Conservation (phyloP, 495 filamentous ascomycete genomes). For the Xylaria nigripes region DNA sequence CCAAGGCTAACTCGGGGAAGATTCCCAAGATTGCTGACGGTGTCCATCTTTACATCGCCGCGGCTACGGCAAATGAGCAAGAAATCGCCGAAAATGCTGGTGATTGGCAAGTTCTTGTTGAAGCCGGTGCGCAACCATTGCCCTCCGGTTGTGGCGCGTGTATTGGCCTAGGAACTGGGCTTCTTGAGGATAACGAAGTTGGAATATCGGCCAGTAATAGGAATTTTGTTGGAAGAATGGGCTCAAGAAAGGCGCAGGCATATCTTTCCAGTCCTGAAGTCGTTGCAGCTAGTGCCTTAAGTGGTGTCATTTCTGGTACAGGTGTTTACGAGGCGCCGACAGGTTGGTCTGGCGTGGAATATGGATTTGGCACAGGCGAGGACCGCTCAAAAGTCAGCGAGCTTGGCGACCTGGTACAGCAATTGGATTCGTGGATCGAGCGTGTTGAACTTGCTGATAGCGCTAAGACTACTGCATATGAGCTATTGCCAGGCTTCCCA, state of each 20-base stretch:
- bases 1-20: constrained; percentile 44
- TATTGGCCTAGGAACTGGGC: constrained; percentile 79
- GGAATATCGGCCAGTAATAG: constrained; percentile 79
- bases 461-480: constrained; percentile 25
- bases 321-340: constrained; percentile 62
- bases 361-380: constrained; percentile 56
- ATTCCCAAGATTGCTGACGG: constrained; percentile 66
- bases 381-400: constrained; percentile 44
- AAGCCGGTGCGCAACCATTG: constrained; percentile 67
- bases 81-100: constrained; percentile 67
- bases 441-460: constrained; percentile 45
- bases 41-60: constrained; percentile 87
- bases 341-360: constrained; percentile 40
- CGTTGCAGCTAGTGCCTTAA: constrained; percentile 79
- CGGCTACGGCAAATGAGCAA: constrained; percentile 78
- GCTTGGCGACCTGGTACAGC: too few relatives aligned
- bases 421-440: too few relatives aligned
- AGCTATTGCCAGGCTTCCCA: constrained; percentile 64
- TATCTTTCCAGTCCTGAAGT: constrained; percentile 89
- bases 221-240: constrained; percentile 74
- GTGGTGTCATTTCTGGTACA: constrained; percentile 69
- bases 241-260: background rate
- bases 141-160: constrained; percentile 83
- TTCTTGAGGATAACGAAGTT: constrained; percentile 65
- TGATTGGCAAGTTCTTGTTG: constrained; percentile 79